Base-by-base conservation (phyloP, 495 filamentous ascomycete genomes). In the Neurospora intermedia region DNA sequence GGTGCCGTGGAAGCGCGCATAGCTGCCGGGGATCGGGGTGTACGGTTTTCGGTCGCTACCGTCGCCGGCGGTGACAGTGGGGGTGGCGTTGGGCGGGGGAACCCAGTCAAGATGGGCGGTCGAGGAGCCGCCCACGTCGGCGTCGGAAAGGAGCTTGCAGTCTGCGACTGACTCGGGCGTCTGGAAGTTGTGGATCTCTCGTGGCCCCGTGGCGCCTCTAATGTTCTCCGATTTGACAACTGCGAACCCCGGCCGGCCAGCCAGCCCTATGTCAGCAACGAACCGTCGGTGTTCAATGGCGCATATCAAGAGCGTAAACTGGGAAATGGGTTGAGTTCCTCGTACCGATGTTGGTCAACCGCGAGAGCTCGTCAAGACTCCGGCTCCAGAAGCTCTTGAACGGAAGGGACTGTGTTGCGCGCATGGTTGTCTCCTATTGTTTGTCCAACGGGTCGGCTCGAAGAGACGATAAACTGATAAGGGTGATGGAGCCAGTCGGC, bases 61-160 rank as follows among this genome's bases (percentile, higher is more conserved):
- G 43, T n/a, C 45, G 45, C 45, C 9, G n/a, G 46, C 9, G 2
- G 83, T 46, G 89, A 81, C 46, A 89, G 86, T 71, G 88, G 82
- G 42, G 81, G 86, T 74, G 89, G 86, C 43, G 82, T 66, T 74
- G 88, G 90, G 20, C 91, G 86, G 73, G 38, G 86, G 79, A 2
- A 92, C 83, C 80, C 88, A 92, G 77, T 94, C 90, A 70, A 99
- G 85, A 66, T 86, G 80, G 20, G 89, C 89, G 31, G 86, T 88
- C 69, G 94, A 96, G 84, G 87, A 93, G 66, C 95, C 96, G 74
- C 95, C 96, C 9, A 97, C 91, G 76, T 94, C 92, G 43, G 83
- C 84, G 79, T 99, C 96, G 79, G 88, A 91, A 89, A 98, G 94
- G 71, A 90, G 85, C 78, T 95, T 97, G 86, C 92, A 95, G 46